phyloP scores from a whole-genome alignment of 495 filamentous ascomycete species.

The Tuber melanosporum region DNA sequence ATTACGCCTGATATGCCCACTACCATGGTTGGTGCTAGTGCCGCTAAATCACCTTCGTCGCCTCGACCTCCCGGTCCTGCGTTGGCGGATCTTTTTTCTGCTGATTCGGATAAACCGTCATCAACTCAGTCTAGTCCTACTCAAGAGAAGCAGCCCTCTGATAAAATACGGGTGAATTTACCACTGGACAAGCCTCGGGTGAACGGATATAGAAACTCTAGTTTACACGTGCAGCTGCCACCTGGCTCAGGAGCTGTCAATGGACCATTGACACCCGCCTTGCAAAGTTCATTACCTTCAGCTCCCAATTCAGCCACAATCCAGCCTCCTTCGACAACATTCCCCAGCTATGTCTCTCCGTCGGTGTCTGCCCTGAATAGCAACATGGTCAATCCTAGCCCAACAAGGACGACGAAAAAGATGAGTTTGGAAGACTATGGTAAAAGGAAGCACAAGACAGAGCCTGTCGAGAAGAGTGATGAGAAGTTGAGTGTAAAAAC shows the following conservation, averaged over 20 bases:
- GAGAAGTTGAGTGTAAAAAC: slow-evolving; percentile 14
- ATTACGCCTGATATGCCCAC: slow-evolving; percentile 7
- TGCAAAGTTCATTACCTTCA: slow-evolving; percentile 41
- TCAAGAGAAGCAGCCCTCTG: slow-evolving; percentile 12
- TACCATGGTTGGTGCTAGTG: slow-evolving; percentile 16
- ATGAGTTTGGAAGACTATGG: slow-evolving; percentile 66
- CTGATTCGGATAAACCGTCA: slow-evolving; percentile 29
- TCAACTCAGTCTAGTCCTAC: slow-evolving; percentile 14
- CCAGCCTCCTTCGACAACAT: slow-evolving; percentile 51
- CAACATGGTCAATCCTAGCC: slow-evolving; percentile 51
- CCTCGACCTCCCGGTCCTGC: slow-evolving; percentile 20
- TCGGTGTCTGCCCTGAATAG: slow-evolving; percentile 47
- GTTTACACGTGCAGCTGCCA: slow-evolving; percentile 35
- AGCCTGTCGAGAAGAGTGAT: slow-evolving; percentile 20
- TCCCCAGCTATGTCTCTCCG: slow-evolving; percentile 44
- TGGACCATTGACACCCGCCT: slow-evolving; percentile 10
- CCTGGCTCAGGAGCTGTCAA: not conserved
- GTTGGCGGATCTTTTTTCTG: slow-evolving; percentile 30
- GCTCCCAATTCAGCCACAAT: slow-evolving; percentile 46
- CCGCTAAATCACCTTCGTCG: not conserved
- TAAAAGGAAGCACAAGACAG: slow-evolving; percentile 35
- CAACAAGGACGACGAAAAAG: slow-evolving; percentile 60
- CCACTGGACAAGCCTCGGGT: slow-evolving; percentile 19
- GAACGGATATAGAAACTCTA: slow-evolving; percentile 31
- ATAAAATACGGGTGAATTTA: slow-evolving; percentile 14